A percentile compares a stretch with the other conserved stretches of the same genome.
Evolutionary conservation across 2,329 filamentous ascomycete species (phyloP).

Genomic region (Paecilomyces fulvus): DNA sequence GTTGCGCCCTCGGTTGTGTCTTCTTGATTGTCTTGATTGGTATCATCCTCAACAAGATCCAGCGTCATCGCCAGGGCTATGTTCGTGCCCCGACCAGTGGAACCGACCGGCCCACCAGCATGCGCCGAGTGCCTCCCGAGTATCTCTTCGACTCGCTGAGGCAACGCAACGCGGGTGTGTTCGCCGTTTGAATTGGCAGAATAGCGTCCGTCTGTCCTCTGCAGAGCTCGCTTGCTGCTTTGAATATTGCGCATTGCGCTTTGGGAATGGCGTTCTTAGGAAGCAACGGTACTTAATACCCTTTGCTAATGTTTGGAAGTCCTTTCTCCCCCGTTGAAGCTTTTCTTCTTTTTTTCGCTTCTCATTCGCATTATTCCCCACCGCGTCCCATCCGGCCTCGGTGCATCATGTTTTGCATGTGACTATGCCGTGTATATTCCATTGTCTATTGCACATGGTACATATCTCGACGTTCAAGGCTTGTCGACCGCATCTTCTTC

Average conservation of each 20-base stretch:
- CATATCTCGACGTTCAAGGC: neutral
- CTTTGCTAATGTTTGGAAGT: neutral
- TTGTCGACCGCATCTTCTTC: neutral
- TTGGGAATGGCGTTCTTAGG: conserved; percentile 1
- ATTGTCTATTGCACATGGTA: neutral
- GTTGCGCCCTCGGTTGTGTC: conserved; percentile 38
- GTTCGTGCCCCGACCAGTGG: conserved; percentile 35
- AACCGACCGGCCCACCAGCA: conserved; percentile 38
- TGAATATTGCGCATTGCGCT: conserved; percentile 8
- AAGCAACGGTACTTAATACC: conserved; percentile 3
- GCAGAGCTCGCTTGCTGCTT: conserved; percentile 2
- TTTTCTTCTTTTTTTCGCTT: neutral
- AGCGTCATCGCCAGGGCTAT: conserved; percentile 40
- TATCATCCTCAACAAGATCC: conserved; percentile 40
- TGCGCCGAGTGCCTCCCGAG: conserved; percentile 39
- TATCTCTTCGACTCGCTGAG: conserved; percentile 36
- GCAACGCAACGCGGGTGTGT: conserved; percentile 25
- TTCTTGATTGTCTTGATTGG: conserved; percentile 41
- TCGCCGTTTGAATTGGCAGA: conserved; percentile 20
- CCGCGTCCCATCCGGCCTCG: neutral
- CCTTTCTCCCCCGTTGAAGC: neutral
- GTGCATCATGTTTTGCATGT: neutral
- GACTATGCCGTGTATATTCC: neutral
- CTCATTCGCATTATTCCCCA: neutral
- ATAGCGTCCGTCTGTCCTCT: conserved; percentile 3